Conservation (phyloP, 1,139 yeast genomes). For the Taphrina flavorubra region DNA sequence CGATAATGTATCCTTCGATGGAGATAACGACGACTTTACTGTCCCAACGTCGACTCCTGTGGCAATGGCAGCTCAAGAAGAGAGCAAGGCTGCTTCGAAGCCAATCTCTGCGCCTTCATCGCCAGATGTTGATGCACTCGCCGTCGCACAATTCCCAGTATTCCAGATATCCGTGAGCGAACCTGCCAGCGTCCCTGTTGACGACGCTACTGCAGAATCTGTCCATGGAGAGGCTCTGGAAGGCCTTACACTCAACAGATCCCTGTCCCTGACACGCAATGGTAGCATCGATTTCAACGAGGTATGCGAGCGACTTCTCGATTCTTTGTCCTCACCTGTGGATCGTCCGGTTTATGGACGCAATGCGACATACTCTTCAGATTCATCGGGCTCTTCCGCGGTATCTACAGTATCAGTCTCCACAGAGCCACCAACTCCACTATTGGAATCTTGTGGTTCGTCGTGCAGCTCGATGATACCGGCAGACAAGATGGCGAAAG, state of each 20-base stretch:
- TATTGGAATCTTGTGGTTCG: constrained; percentile 20
- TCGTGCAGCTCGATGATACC: constrained; percentile 11
- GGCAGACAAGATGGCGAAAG: constrained; percentile 19
- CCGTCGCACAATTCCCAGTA: constrained; percentile 17
- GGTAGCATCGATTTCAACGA: constrained; percentile 22
- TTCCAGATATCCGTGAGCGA: not conserved
- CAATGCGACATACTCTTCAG: not conserved
- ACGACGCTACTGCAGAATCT: too few relatives aligned
- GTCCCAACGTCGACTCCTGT: not conserved
- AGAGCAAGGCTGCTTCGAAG: not conserved
- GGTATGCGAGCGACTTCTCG: constrained; percentile 26
- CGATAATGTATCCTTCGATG: not conserved
- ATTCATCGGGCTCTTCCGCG: constrained; percentile 4
- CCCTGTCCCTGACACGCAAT: constrained; percentile 2
- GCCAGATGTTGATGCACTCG: constrained; percentile 19
- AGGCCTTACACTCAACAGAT: not conserved
- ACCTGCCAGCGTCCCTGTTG: not conserved
- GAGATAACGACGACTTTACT: not conserved
- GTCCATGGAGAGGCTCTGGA: not conserved
- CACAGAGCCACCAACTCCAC: constrained; percentile 22
- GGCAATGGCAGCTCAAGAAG: too few relatives aligned
- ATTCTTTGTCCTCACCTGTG: not conserved
- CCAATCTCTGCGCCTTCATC: not conserved
- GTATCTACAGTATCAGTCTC: not conserved
- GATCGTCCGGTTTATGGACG: constrained; percentile 11